phyloP scores from a whole-genome alignment of 208 protist species.

The Trypanosoma conorhini region DNA sequence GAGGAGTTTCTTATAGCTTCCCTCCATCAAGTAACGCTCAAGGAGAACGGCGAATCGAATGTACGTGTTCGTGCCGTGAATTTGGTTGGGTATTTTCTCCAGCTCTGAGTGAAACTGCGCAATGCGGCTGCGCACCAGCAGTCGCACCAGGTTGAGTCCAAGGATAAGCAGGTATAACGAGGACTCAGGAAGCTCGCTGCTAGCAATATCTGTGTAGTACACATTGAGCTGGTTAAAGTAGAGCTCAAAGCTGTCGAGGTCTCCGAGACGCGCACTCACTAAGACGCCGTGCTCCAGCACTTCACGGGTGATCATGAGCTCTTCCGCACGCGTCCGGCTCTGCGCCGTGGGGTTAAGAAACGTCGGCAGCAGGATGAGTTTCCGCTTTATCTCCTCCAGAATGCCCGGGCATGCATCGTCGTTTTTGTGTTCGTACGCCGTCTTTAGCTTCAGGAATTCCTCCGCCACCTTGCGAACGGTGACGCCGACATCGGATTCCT shows the following conservation, averaged over 20 bases:
- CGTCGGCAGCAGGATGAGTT: constrained; percentile 86
- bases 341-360: constrained; percentile 75
- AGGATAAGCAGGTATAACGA: constrained; percentile 76
- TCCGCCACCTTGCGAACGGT: constrained; percentile 74
- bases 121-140: constrained; percentile 86
- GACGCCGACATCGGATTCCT: constrained; percentile 42
- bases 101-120: constrained; percentile 94
- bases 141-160: constrained; percentile 88
- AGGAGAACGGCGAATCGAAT: constrained; percentile 87
- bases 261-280: constrained; percentile 68
- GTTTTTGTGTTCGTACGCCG: constrained; percentile 63
- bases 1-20: constrained; percentile 93
- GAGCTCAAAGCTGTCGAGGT: constrained; percentile 81
- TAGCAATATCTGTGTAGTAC: constrained; percentile 87
- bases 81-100: constrained; percentile 83
- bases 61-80: constrained; percentile 72
- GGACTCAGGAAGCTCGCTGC: constrained; percentile 66
- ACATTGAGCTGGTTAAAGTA: constrained; percentile 88
- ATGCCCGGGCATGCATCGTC: constrained; percentile 48
- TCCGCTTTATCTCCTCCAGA: constrained; percentile 67
- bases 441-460: constrained; percentile 76
- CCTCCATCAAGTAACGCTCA: constrained; percentile 93
- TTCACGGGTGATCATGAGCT: constrained; percentile 84
- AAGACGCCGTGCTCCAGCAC: constrained; percentile 86
- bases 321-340: constrained; percentile 72